These are phyloP conservation scores for Phytophthora sp. DNA, from an alignment of 352 stramenopile species.

Conservation along the genomic window DNA sequence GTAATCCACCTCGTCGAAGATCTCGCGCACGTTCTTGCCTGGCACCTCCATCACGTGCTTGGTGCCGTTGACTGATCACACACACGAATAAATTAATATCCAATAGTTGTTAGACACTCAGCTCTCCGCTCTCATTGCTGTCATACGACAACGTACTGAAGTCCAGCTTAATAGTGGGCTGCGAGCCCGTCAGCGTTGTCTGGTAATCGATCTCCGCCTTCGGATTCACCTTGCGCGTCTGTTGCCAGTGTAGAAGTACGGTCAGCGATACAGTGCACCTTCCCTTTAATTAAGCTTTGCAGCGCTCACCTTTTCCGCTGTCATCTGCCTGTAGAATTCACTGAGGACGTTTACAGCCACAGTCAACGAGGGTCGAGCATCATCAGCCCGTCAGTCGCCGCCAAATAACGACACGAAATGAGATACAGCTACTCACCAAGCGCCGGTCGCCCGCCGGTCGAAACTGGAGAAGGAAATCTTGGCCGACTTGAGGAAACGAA, in stretches of 20 bases:
- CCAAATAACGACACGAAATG: not conserved
- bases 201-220: constrained; percentile 77
- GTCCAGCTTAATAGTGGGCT: constrained; percentile 76
- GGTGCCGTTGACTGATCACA: constrained; percentile 70
- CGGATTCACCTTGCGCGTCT: constrained; percentile 81
- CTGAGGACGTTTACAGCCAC: constrained; percentile 31
- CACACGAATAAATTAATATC: not conserved
- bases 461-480: constrained; percentile 89
- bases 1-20: constrained; percentile 86
- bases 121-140: not conserved
- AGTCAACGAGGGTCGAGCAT: not conserved
- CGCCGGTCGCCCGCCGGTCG: constrained; percentile 71
- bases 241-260: not conserved
- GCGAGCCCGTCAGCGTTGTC: constrained; percentile 57
- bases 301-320: constrained; percentile 66
- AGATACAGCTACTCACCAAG: constrained; percentile 55
- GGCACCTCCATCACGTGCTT: constrained; percentile 76
- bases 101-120: constrained; percentile 4
- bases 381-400: constrained; percentile 11
- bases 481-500: constrained; percentile 87
- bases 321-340: constrained; percentile 89
- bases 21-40: constrained; percentile 79
- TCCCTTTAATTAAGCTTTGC: not conserved
- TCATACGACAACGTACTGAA: constrained; percentile 60
- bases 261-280: not conserved